Evolutionary conservation across 345 rosid species (phyloP).

Genomic region (Populus tremula): DNA sequence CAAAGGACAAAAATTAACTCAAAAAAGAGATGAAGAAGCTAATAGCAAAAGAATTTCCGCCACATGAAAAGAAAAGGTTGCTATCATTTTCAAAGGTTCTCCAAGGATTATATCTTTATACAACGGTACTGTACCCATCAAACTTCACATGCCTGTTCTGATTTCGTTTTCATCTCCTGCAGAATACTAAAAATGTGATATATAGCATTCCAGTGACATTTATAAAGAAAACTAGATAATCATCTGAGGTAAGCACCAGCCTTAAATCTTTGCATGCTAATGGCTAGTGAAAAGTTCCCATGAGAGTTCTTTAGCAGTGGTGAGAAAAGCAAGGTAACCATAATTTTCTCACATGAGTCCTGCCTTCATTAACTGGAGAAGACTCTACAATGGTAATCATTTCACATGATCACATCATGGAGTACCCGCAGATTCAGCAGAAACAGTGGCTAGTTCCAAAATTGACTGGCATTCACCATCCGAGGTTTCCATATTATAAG

Average conservation of each 20-base stretch:
- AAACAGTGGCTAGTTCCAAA: slow-evolving; percentile 37
- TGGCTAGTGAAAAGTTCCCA: neutral
- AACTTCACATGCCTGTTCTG: neutral
- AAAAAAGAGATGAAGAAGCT: neutral
- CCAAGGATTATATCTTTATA: no score
- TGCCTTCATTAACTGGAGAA: slow-evolving; percentile 4
- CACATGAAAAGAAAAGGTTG: neutral
- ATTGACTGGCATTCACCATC: slow-evolving; percentile 46
- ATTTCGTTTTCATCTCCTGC: slow-evolving; percentile 1
- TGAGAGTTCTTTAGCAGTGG: neutral
- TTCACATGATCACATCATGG: slow-evolving; percentile 24
- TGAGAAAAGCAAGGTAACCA: slow-evolving; percentile 6
- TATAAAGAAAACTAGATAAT: slow-evolving; percentile 5
- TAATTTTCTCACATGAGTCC: neutral
- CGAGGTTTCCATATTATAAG: slow-evolving; percentile 50
- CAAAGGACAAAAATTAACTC: neutral
- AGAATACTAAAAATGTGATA: neutral
- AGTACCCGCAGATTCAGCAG: slow-evolving; percentile 26
- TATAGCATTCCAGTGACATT: slow-evolving; percentile 1
- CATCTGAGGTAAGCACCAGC: slow-evolving; percentile 4
- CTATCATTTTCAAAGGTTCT: neutral
- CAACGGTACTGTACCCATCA: neutral
- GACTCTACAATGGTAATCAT: slow-evolving; percentile 9
- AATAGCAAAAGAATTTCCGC: neutral
- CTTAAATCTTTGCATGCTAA: slow-evolving; percentile 1